phyloP scores from a whole-genome alignment of 73 alveolate species.

The Effrenium voratum region DNA sequence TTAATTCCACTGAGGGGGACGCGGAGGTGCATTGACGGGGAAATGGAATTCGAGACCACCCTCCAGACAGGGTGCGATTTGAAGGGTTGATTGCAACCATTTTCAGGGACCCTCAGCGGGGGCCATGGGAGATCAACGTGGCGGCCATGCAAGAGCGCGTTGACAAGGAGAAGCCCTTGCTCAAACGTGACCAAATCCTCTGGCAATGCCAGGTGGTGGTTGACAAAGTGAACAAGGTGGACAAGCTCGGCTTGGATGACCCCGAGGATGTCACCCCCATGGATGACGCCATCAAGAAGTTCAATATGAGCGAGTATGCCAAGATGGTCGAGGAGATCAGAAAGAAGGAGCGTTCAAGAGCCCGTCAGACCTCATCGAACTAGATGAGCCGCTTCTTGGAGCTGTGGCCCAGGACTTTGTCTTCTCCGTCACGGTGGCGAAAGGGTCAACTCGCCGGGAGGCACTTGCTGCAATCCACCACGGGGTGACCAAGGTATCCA shows the following conservation, averaged over 20 bases:
- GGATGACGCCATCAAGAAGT: conserved; percentile 5
- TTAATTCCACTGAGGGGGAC: too few species aligned
- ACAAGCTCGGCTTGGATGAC: conserved; percentile 36
- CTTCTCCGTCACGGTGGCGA: neutral
- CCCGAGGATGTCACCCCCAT: neutral
- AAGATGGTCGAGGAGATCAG: conserved; percentile 20
- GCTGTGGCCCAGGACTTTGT: neutral
- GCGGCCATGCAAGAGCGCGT: neutral
- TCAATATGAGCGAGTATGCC: conserved; percentile 6
- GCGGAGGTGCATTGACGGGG: too few species aligned
- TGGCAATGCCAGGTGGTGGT: neutral
- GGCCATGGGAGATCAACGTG: too few species aligned
- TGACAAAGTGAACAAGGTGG: neutral
- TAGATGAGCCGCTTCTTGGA: neutral
- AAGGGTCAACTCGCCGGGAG: neutral
- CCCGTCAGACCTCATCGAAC: conserved; percentile 38
- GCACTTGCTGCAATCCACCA: neutral
- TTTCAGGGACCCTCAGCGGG: too few species aligned
- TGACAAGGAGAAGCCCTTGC: neutral
- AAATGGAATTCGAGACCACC: too few species aligned
- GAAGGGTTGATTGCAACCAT: too few species aligned
- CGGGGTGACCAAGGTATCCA: neutral
- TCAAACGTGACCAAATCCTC: neutral
- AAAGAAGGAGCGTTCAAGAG: conserved; percentile 18
- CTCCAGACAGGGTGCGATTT: too few species aligned